A percentile compares a stretch with the other conserved stretches of the same genome.
Conservation (phyloP, 148 eudicot species). For the Amaranthus hypochondriacus region DNA sequence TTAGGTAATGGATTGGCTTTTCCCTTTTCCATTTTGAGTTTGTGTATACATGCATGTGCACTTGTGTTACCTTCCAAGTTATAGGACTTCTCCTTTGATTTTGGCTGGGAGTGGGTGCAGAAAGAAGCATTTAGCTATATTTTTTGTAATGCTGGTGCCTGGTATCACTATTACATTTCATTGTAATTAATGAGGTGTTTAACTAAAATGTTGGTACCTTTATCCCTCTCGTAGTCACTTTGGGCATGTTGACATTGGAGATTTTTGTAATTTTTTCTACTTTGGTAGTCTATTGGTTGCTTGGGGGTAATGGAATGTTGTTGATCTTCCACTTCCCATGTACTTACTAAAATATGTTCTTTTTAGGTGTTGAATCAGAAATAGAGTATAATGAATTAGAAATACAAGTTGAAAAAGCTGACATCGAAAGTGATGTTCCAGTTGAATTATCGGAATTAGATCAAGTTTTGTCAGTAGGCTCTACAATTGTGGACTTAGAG, state of each 20-base stretch:
- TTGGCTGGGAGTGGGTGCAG: not conserved
- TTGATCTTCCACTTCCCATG: not conserved
- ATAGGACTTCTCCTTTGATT: not conserved
- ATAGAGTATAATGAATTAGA: constrained; percentile 32
- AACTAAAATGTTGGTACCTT: no score
- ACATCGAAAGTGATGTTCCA: constrained; percentile 31
- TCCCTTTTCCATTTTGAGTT: not conserved
- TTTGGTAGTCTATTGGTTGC: no score
- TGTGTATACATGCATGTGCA: not conserved
- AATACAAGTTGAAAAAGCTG: constrained; percentile 26
- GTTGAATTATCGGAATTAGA: constrained; percentile 52
- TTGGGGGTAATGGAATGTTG: no score
- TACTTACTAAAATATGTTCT: constrained; percentile 7
- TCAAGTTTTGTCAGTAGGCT: constrained; percentile 60
- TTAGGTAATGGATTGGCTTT: not conserved
- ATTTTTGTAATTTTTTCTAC: no score
- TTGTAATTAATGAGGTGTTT: no score
- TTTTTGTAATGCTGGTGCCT: not conserved
- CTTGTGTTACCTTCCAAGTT: not conserved
- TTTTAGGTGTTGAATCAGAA: constrained; percentile 31
- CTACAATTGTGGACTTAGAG: constrained; percentile 34
- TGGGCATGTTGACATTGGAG: no score
- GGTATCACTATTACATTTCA: not conserved
- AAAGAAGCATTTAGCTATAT: not conserved
- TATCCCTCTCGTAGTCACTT: no score